Base-by-base conservation (phyloP, 768 basidiomycete species). In the Dendrothele bispora region DNA sequence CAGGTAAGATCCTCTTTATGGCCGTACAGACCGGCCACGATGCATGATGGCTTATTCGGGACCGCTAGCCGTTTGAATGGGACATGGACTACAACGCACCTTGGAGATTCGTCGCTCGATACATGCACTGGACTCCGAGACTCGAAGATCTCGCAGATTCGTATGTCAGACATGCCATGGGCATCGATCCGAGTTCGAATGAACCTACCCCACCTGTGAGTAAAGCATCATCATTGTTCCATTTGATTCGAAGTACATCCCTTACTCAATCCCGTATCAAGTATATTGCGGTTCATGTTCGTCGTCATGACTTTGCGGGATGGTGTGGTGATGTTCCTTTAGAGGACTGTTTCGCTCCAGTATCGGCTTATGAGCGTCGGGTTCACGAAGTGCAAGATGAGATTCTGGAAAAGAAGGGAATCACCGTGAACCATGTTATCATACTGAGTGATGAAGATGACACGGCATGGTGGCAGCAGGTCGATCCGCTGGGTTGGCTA, bases 401-500 rank as follows among this genome's bases (percentile, higher is more conserved):
- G 44, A 56, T 83, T 30, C 50, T 62, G 42, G 62, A 71, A 41
- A 67, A 67, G 30, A 75, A 71, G 48, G 74, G 77, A 3, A 61
- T 79, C 5, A 60, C 50, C 7, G 75, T 77, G n/a, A 62, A 75
- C 5, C 71, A 78, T 52, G 78, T 85, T 21, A 69, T 86, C 35
- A 73, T 84, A 71, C 85, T 82, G 15, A 84, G 81, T 50, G 84
- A 86, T 55, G 83, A 86, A 57, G 56, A 63, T 35, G 69, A 82
- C 54, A 55, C 70, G 10, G 66, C 63, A n/a, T 84, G 79, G 82
- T 84, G 80, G 80, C 61, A 69, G n/a, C 73, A 71, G 18, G 76
- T 82, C 5, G 59, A 61, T 28, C 60, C 64, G 20, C 48, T 64
- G 21, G 82, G 82, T 1, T 86, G 83, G 82, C 69, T 66, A 27